Evolutionary conservation across 2,329 filamentous ascomycete species (phyloP), one percentile per base, ranked within the genome.

Genomic region (Monosporascus sp.): DNA sequence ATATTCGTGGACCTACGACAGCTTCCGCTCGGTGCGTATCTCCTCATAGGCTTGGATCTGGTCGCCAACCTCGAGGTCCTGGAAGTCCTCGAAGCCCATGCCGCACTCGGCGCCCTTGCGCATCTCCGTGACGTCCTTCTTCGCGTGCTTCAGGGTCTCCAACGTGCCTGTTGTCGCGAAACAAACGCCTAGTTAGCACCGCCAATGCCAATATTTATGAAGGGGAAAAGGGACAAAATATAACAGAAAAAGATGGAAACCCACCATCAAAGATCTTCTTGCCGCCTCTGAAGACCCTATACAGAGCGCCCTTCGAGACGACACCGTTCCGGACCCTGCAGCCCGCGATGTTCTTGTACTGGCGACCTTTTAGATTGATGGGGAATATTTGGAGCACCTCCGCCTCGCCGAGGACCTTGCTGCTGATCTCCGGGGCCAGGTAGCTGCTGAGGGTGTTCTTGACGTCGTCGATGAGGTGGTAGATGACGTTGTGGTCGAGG

Each of bases 71-170:
- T 86, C 70, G 67, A 97, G 88, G 22, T 84, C 88, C 48, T 87
- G 79, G 84, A 91, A 99, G 34, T 78, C 81, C 3, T 87, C 84
- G 64, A 99, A 93, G 50, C 84, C 85, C 61, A 99, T 86, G 60
- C 94, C 94, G 64, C 94, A 99, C 72, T 99, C 94, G n/a, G 81
- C 84, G 54, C 91, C 92, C 73, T 96, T 97, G 64, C 85, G 85
- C 85, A 96, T 94, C 66, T 96, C 90, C 46, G 78, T 76, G 31
- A 94, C 89, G 60, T 97, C 90, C 69, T 95, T 95, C 79, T 97
- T 97, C 69, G 88, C 84, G 65, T 95, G 89, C 75, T 94, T 97
- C 54, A 99, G 83, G 1, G 90, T 90, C 19, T 84, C 80, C 44
- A 97, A 82, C 50, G 80, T 80, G 60, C 92, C 93, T 96, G 54